Conservation (phyloP, 2,329 filamentous ascomycete genomes). For the Volutella citrinella region DNA sequence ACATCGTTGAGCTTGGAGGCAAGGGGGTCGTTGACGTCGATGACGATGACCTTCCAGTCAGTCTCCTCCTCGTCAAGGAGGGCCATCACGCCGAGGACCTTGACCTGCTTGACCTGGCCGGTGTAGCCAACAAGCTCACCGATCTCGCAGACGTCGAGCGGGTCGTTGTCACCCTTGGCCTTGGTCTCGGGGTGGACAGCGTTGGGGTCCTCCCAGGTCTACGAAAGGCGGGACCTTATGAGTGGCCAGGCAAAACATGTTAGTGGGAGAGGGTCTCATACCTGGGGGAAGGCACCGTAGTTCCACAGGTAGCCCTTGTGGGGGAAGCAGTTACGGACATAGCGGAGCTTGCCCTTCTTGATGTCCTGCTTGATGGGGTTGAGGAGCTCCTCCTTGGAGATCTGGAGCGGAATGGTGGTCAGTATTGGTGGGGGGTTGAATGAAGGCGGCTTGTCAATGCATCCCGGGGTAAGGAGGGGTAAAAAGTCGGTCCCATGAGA, state of each 20-base stretch:
- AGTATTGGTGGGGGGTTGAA: conserved; percentile 18
- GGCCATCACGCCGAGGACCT: conserved; percentile 98
- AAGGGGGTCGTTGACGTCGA: conserved; percentile 96
- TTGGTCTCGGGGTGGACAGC: conserved; percentile 96
- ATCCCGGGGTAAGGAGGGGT: too few relatives aligned
- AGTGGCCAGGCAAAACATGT: conserved; percentile 5
- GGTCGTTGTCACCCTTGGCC: conserved; percentile 99
- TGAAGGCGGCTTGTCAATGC: too few relatives aligned
- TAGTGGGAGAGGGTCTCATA: conserved; percentile 40
- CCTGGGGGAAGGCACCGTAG: conserved; percentile 98
- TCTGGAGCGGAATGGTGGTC: conserved; percentile 53
- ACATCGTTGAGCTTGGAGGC: conserved; percentile 96
- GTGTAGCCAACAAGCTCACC: conserved; percentile 95
- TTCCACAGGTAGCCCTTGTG: conserved; percentile 99
- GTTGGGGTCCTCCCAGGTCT: conserved; percentile 99
- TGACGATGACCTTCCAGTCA: conserved; percentile 99
- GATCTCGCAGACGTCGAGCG: conserved; percentile 98
- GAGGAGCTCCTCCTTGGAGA: conserved; percentile 97
- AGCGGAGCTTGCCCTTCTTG: conserved; percentile 99
- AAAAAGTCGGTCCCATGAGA: too few relatives aligned
- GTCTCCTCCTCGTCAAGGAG: conserved; percentile 99
- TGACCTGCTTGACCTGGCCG: conserved; percentile 99
- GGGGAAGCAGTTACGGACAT: conserved; percentile 99
- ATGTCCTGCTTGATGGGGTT: conserved; percentile 99
- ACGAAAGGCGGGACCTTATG: conserved; percentile 14